Evolutionary conservation across 345 rosid genomes (phyloP).

Genomic region (Ceriops tagal): DNA sequence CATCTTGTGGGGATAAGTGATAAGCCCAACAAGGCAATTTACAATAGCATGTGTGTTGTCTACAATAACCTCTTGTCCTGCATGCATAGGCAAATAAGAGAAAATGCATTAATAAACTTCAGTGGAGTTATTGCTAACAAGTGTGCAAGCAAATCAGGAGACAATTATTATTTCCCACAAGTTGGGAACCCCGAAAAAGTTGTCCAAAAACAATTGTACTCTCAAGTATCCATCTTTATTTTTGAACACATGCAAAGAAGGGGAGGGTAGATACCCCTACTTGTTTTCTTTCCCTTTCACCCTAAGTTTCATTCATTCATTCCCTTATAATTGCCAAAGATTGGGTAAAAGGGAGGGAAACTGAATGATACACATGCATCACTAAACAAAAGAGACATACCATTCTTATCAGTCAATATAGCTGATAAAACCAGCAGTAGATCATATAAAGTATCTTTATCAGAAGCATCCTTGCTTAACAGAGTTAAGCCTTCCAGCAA

Average conservation of each 20-base stretch:
- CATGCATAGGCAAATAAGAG: slow-evolving; percentile 16
- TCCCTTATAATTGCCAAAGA: too few relatives aligned
- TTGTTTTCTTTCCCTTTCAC: too few relatives aligned
- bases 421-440: slow-evolving; percentile 79
- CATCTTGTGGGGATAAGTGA: slow-evolving; percentile 63
- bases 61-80: slow-evolving; percentile 59
- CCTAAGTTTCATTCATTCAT: too few relatives aligned
- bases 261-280: too few relatives aligned
- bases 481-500: slow-evolving; percentile 58
- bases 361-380: neutral
- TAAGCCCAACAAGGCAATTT: slow-evolving; percentile 50
- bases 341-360: neutral
- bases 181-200: too few relatives aligned
- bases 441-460: slow-evolving; percentile 57
- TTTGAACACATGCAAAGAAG: too few relatives aligned
- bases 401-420: slow-evolving; percentile 57
- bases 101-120: neutral
- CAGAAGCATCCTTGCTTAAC: slow-evolving; percentile 43
- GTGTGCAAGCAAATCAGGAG: neutral
- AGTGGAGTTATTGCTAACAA: too few relatives aligned
- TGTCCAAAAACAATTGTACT: too few relatives aligned
- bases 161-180: neutral
- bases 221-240: too few relatives aligned
- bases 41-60: slow-evolving; percentile 61
- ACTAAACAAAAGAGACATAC: slow-evolving; percentile 29